phyloP scores from a whole-genome alignment of 345 rosid genomes.

The Salix koriyanagi region DNA sequence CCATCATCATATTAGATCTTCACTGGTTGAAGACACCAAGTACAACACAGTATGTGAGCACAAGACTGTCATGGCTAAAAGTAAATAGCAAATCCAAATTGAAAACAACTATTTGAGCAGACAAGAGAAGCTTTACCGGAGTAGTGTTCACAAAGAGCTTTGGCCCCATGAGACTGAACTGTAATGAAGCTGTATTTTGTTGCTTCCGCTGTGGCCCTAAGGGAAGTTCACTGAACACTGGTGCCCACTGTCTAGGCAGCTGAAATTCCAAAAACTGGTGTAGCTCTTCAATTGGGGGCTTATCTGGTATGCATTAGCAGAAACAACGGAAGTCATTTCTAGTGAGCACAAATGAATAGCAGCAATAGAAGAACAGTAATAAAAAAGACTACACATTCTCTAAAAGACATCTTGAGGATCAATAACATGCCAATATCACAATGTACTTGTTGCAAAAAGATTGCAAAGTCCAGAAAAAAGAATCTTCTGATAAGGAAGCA shows the following conservation, averaged over 20 bases:
- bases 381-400: background rate
- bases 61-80: background rate
- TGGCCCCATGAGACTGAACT: slow-evolving; percentile 88
- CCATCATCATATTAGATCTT: too few relatives aligned
- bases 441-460: too few relatives aligned
- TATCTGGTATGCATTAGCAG: slow-evolving; percentile 48
- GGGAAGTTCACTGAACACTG: slow-evolving; percentile 92
- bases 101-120: background rate
- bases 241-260: slow-evolving; percentile 97
- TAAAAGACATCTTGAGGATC: background rate
- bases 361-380: background rate
- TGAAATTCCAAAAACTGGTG: slow-evolving; percentile 96
- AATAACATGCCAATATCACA: background rate
- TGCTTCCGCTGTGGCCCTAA: slow-evolving; percentile 90
- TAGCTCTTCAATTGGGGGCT: slow-evolving; percentile 87
- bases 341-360: background rate
- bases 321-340: background rate
- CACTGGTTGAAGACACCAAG: background rate
- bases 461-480: background rate
- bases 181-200: slow-evolving; percentile 61
- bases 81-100: background rate
- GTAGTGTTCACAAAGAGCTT: slow-evolving; percentile 79
- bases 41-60: background rate
- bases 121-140: slow-evolving; percentile 46
- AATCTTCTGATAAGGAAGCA: background rate